These are phyloP conservation scores for Prototheca stagnorum DNA, from an alignment of 163 green algal genomes.

Conservation along the genomic window DNA sequence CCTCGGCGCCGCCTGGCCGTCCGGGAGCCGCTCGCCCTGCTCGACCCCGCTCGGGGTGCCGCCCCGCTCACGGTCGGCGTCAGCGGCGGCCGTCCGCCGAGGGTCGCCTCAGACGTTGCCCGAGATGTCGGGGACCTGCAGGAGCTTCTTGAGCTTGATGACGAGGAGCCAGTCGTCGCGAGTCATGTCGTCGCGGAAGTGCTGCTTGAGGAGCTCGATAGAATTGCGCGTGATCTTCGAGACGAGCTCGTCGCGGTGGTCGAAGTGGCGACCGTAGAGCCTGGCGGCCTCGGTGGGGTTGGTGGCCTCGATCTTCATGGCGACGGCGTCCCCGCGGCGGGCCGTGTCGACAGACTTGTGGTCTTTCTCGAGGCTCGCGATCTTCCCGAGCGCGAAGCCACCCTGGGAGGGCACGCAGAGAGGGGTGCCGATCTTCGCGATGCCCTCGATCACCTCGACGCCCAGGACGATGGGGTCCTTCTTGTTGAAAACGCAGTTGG, in stretches of 20 bases:
- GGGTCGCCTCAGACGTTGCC: too few species aligned
- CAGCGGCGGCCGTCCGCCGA: too few species aligned
- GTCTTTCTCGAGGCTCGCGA: slow-evolving; percentile 86
- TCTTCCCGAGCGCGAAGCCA: slow-evolving; percentile 76
- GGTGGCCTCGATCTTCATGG: slow-evolving; percentile 83
- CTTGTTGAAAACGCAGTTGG: slow-evolving; percentile 93
- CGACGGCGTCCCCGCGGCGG: slow-evolving; percentile 50
- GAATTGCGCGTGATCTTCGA: slow-evolving; percentile 60
- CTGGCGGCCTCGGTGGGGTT: slow-evolving; percentile 58
- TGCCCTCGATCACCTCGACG: slow-evolving; percentile 80
- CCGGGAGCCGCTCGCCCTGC: too few species aligned
- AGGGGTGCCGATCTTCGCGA: slow-evolving; percentile 62
- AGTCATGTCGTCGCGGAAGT: slow-evolving; percentile 67
- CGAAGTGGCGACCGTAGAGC: slow-evolving; percentile 91
- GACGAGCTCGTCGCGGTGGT: slow-evolving; percentile 61
- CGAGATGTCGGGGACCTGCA: too few species aligned
- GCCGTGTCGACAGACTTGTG: slow-evolving; percentile 84
- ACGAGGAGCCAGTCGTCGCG: slow-evolving; percentile 78
- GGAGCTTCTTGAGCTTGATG: slow-evolving; percentile 71
- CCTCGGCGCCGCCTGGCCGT: too few species aligned
- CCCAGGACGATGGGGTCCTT: slow-evolving; percentile 95
- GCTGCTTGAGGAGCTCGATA: slow-evolving; percentile 87
- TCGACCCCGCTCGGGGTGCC: too few species aligned
- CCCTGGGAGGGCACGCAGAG: slow-evolving; percentile 67
- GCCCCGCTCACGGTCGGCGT: too few species aligned